These are phyloP conservation scores for Peltaster fructicola DNA, from an alignment of 2,329 filamentous ascomycete genomes.

Conservation along the genomic window DNA sequence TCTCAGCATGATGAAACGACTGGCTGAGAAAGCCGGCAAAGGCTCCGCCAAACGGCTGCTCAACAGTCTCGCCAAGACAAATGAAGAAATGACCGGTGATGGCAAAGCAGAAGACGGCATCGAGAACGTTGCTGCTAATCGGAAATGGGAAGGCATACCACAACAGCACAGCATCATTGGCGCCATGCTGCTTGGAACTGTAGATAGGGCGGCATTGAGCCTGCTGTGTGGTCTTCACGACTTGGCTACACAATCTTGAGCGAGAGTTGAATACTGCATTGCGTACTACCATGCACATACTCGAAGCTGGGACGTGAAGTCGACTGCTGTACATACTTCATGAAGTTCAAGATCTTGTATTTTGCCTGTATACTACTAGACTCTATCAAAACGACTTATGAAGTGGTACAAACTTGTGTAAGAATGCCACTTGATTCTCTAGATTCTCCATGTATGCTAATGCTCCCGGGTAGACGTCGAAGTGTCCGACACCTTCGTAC, in stretches of 20 bases:
- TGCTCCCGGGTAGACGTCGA: conserved; percentile 3
- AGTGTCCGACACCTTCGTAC: conserved; percentile 1
- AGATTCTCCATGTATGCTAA: conserved; percentile 3
- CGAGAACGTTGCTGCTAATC: conserved; percentile 3
- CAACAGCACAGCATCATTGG: conserved; percentile 29
- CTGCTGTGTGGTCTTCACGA: conserved; percentile 22
- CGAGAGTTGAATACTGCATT: no score
- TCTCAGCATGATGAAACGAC: conserved; percentile 27
- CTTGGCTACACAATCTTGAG: conserved; percentile 19
- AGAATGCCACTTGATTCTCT: conserved; percentile 1
- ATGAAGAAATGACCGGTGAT: conserved; percentile 7
- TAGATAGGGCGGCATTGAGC: conserved; percentile 26
- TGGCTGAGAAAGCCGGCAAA: conserved; percentile 26
- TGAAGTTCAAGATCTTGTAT: conserved; percentile 1
- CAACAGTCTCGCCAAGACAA: conserved; percentile 3
- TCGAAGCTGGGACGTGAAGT: no score
- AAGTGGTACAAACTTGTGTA: conserved; percentile 1
- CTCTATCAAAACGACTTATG: not conserved
- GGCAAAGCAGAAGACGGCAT: conserved; percentile 9
- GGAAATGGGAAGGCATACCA: conserved; percentile 27
- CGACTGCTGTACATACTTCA: no score
- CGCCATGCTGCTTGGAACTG: conserved; percentile 25
- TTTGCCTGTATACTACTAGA: no score
- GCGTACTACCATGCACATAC: no score
- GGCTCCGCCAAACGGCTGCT: conserved; percentile 8